Conservation (phyloP, 1,284 basidiomycete species). For the Papiliotrema flavescens region DNA sequence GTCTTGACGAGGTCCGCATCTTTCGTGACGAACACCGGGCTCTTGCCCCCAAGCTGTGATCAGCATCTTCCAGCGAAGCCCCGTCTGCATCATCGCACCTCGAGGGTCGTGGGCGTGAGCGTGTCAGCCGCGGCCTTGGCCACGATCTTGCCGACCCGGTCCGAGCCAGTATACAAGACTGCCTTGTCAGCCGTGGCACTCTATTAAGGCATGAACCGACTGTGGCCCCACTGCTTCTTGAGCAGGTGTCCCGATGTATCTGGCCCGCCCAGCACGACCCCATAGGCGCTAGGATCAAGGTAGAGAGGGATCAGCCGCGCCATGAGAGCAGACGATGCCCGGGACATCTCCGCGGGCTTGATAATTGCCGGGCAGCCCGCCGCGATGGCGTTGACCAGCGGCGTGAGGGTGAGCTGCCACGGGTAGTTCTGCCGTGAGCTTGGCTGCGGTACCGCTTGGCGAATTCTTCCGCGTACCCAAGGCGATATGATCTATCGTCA, state of each 20-base stretch:
- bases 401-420: conserved; percentile 53
- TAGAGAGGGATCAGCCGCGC: conserved; percentile 75
- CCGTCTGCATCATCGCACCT: conserved; percentile 19
- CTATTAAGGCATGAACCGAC: conserved; percentile 52
- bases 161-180: conserved; percentile 66
- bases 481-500: conserved; percentile 39
- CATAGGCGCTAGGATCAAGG: conserved; percentile 67
- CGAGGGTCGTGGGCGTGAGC: conserved; percentile 77
- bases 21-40: conserved; percentile 74
- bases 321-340: conserved; percentile 63
- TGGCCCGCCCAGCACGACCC: conserved; percentile 71
- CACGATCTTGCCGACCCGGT: conserved; percentile 71
- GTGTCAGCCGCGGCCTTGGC: conserved; percentile 79
- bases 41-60: conserved; percentile 69
- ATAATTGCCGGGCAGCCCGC: conserved; percentile 71
- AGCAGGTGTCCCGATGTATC: conserved; percentile 73
- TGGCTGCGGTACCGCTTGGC: too few species aligned
- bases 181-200: conserved; percentile 47
- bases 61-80: background rate
- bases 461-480: conserved; percentile 25
- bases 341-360: conserved; percentile 78
- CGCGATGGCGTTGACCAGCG: conserved; percentile 70
- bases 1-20: conserved; percentile 51
- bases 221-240: conserved; percentile 80
- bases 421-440: conserved; percentile 56